Evolutionary conservation across 2,329 filamentous ascomycete genomes (phyloP).

Genomic region (Ophioceras dolichostomum): DNA sequence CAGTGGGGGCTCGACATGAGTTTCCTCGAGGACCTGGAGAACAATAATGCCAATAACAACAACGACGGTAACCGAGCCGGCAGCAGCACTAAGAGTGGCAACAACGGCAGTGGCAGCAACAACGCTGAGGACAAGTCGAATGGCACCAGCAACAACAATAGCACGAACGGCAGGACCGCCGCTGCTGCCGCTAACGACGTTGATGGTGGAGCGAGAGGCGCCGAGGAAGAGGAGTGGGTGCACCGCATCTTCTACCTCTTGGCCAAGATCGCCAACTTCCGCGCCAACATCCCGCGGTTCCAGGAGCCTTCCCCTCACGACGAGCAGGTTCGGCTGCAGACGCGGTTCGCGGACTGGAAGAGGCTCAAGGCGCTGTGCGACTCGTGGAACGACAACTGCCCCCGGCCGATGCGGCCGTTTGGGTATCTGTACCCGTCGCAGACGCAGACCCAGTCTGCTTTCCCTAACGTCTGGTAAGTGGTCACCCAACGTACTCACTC

Average conservation of each 20-base stretch:
- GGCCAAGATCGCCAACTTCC: constrained; percentile 78
- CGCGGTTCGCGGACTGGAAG: constrained; percentile 65
- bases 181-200: constrained; percentile 4
- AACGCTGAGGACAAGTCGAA: not conserved
- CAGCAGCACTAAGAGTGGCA: constrained; percentile 1
- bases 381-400: constrained; percentile 66
- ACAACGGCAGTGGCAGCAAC: not conserved
- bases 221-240: constrained; percentile 69
- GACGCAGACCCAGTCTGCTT: constrained; percentile 57
- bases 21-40: constrained; percentile 25
- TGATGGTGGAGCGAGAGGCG: constrained; percentile 26
- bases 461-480: constrained; percentile 73
- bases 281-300: constrained; percentile 53
- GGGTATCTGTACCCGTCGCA: constrained; percentile 61
- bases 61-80: constrained; percentile 9
- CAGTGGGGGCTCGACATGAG: constrained; percentile 80
- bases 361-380: constrained; percentile 71
- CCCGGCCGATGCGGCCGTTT: constrained; percentile 78
- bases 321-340: constrained; percentile 50
- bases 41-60: constrained; percentile 5
- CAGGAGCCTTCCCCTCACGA: constrained; percentile 47
- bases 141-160: not conserved
- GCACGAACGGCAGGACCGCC: not conserved
- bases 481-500: too few relatives aligned
- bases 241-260: constrained; percentile 82